Evolutionary conservation across 2,329 filamentous ascomycete genomes (phyloP).

Genomic region (Ascochyta lentis): DNA sequence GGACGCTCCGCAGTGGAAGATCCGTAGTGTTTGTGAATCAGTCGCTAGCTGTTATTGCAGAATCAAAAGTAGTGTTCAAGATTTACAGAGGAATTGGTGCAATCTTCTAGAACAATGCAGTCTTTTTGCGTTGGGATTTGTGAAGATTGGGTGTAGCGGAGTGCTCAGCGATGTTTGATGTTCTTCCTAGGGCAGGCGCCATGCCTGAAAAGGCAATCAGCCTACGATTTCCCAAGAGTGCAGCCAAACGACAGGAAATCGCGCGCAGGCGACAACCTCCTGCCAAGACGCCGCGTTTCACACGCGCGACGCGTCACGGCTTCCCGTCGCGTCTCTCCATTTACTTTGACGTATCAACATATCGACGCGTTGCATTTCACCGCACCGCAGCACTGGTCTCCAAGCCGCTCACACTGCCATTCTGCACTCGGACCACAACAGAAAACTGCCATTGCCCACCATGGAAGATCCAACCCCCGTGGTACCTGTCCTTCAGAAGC

Average conservation of each 20-base stretch:
- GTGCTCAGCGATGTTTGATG: slow-evolving; percentile 1
- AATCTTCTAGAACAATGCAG: not conserved
- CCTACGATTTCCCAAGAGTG: slow-evolving; percentile 15
- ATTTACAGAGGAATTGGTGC: not conserved
- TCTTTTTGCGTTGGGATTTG: not conserved
- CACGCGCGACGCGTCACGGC: slow-evolving; percentile 38
- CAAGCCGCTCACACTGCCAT: not conserved
- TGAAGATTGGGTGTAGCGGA: not conserved
- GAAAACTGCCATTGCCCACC: not conserved
- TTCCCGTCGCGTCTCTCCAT: slow-evolving; percentile 3
- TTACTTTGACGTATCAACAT: not conserved
- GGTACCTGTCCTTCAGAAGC: slow-evolving; percentile 38
- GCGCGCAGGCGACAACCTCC: slow-evolving; percentile 5
- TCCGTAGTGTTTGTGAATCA: not conserved
- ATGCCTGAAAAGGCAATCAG: slow-evolving; percentile 27
- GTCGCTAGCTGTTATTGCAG: not conserved
- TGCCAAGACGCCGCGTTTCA: slow-evolving; percentile 28
- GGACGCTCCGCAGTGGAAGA: not conserved
- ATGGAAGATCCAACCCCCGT: slow-evolving; percentile 41
- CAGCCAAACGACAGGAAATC: slow-evolving; percentile 18
- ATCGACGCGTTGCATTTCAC: slow-evolving; percentile 1
- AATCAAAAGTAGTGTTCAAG: not conserved
- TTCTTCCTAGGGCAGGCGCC: slow-evolving; percentile 16
- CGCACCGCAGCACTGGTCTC: not conserved
- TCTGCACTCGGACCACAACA: not conserved